These are phyloP conservation scores for Trichodelitschia bisporula DNA, from an alignment of 495 filamentous ascomycete species.

Conservation along the genomic window DNA sequence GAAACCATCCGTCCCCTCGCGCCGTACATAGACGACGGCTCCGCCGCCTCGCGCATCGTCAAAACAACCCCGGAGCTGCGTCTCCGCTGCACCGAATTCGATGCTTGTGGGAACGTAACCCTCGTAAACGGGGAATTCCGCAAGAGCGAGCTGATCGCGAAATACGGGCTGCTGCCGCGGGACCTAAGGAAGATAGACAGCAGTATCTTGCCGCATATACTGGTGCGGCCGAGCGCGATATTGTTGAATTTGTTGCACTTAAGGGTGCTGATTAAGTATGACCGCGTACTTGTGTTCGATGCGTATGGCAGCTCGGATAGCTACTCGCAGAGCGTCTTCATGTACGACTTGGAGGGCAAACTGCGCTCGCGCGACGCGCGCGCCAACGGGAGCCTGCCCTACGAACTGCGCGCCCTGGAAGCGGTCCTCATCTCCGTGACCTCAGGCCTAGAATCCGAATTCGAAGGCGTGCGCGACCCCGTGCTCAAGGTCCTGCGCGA, in stretches of 20 bases:
- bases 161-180: slow-evolving; percentile 89
- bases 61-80: slow-evolving; percentile 60
- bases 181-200: slow-evolving; percentile 96
- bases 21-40: slow-evolving; percentile 22
- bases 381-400: slow-evolving; percentile 29
- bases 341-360: slow-evolving; percentile 64
- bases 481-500: slow-evolving; percentile 73
- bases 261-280: slow-evolving; percentile 77
- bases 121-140: slow-evolving; percentile 89
- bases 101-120: slow-evolving; percentile 82
- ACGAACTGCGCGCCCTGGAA: slow-evolving; percentile 55
- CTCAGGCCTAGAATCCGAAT: slow-evolving; percentile 70
- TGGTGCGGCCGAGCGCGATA: slow-evolving; percentile 83
- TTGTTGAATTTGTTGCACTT: slow-evolving; percentile 86
- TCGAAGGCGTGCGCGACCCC: slow-evolving; percentile 74
- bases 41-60: slow-evolving; percentile 31
- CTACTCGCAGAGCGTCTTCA: slow-evolving; percentile 85
- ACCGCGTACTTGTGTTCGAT: slow-evolving; percentile 86
- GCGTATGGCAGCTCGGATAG: slow-evolving; percentile 88
- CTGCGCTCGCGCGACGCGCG: slow-evolving; percentile 23
- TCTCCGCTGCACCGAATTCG: slow-evolving; percentile 83
- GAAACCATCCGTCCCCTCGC: no score
- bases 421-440: slow-evolving; percentile 66
- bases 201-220: slow-evolving; percentile 89
- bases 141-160: slow-evolving; percentile 88